Conservation (phyloP, 441 rosid species). For the Gossypium davidsonii region DNA sequence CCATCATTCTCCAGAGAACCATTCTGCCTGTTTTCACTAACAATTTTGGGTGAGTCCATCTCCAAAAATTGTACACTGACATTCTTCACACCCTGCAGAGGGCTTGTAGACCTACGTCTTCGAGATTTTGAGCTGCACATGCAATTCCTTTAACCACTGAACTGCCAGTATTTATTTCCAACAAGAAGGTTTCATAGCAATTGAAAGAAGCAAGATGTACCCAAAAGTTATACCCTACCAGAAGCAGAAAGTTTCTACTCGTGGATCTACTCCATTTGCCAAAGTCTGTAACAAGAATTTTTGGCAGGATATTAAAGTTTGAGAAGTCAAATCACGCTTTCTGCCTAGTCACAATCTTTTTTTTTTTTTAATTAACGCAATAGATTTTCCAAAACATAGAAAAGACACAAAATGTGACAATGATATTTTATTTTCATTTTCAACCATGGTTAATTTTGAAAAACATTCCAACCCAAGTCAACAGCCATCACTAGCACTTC, state of each 20-base stretch:
- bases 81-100: conserved; percentile 29
- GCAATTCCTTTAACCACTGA: conserved; percentile 18
- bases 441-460: not conserved
- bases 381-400: not conserved
- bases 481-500: not conserved
- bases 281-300: conserved; percentile 43
- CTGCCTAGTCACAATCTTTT: conserved; percentile 2
- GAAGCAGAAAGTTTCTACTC: conserved; percentile 48
- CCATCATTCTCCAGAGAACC: conserved; percentile 42
- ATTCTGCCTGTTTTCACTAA: conserved; percentile 27
- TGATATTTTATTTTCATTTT: not conserved
- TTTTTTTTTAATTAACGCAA: not conserved
- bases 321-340: conserved; percentile 17
- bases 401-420: not conserved
- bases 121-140: conserved; percentile 45
- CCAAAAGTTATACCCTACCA: conserved; percentile 35
- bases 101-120: conserved; percentile 29
- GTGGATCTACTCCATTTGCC: conserved; percentile 39
- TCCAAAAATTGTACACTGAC: conserved; percentile 51
- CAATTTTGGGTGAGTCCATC: conserved; percentile 49
- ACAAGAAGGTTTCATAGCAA: not conserved
- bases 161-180: conserved; percentile 9
- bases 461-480: not conserved
- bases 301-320: conserved; percentile 17
- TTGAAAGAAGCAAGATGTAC: conserved; percentile 9